Percentiles rank a stretch among this genome's conserved stretches.
Evolutionary conservation across 148 eudicot species (phyloP).

Genomic region (Bassia scoparia): DNA sequence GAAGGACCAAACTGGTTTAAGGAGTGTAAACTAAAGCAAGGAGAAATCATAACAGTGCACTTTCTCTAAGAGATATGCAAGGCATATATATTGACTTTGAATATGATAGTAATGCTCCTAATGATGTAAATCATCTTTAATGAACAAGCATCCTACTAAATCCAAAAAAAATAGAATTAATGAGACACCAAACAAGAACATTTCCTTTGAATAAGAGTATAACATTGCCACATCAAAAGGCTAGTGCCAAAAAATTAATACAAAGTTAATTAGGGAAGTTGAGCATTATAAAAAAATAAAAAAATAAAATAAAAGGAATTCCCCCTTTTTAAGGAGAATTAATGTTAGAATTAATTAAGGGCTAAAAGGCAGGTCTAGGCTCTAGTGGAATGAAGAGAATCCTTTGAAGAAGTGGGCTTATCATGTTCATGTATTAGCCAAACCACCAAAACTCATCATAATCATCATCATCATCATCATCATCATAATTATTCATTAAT

Average conservation of each 20-base stretch:
- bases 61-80: no score
- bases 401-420: neutral
- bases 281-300: slow-evolving; percentile 8
- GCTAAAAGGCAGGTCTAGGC: slow-evolving; percentile 20
- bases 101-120: slow-evolving; percentile 19
- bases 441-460: slow-evolving; percentile 3
- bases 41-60: no score
- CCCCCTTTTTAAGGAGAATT: slow-evolving; percentile 17
- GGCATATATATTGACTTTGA: no score
- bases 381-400: slow-evolving; percentile 13
- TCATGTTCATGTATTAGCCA: no score
- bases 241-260: slow-evolving; percentile 9
- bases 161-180: slow-evolving; percentile 1
- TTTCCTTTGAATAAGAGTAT: neutral
- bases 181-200: neutral
- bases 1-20: no score
- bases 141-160: slow-evolving; percentile 8
- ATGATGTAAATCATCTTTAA: slow-evolving; percentile 27
- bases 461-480: slow-evolving; percentile 7
- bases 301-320: no score
- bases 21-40: no score
- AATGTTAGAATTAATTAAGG: slow-evolving; percentile 14
- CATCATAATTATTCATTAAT: no score
- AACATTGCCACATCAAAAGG: slow-evolving; percentile 18
- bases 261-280: neutral